Evolutionary conservation across 2,329 filamentous ascomycete genomes (phyloP).

Genomic region (Alternaria novae-zelandiae): DNA sequence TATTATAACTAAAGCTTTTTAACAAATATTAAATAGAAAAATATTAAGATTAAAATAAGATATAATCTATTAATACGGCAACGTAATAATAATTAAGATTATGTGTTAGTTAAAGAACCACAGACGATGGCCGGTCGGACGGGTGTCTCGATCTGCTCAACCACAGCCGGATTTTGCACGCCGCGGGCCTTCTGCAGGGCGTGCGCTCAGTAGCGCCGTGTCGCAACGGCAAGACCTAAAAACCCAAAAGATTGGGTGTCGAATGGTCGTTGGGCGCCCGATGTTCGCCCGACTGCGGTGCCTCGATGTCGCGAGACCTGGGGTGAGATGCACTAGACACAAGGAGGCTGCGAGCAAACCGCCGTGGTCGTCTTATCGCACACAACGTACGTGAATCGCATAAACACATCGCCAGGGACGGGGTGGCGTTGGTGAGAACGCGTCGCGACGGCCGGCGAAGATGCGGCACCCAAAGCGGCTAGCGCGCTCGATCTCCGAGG

Average conservation of each 20-base stretch:
- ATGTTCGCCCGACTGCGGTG: neutral
- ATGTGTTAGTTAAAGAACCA: slow-evolving; percentile 1
- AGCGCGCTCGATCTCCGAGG: neutral
- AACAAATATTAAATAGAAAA: too few species aligned
- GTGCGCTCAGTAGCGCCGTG: slow-evolving; percentile 9
- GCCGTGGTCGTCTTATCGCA: slow-evolving; percentile 8
- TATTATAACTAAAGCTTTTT: too few species aligned
- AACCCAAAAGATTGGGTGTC: slow-evolving; percentile 1
- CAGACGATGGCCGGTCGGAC: slow-evolving; percentile 6
- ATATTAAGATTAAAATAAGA: too few species aligned
- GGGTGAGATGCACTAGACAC: neutral
- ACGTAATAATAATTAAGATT: too few species aligned
- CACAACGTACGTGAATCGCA: slow-evolving; percentile 10
- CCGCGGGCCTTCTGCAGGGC: slow-evolving; percentile 4
- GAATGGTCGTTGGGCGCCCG: slow-evolving; percentile 4
- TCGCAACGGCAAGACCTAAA: slow-evolving; percentile 1
- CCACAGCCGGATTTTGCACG: slow-evolving; percentile 4
- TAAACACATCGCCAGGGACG: slow-evolving; percentile 11
- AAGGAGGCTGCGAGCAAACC: neutral
- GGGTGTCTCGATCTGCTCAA: slow-evolving; percentile 9
- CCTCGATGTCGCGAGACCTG: neutral
- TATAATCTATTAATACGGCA: too few species aligned
- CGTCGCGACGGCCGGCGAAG: slow-evolving; percentile 8
- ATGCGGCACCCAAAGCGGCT: slow-evolving; percentile 7
- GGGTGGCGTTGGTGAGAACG: slow-evolving; percentile 4